Evolutionary conservation across 2,329 filamentous ascomycete species (phyloP).

Genomic region (Aspergillus pseudoviridinutans): DNA sequence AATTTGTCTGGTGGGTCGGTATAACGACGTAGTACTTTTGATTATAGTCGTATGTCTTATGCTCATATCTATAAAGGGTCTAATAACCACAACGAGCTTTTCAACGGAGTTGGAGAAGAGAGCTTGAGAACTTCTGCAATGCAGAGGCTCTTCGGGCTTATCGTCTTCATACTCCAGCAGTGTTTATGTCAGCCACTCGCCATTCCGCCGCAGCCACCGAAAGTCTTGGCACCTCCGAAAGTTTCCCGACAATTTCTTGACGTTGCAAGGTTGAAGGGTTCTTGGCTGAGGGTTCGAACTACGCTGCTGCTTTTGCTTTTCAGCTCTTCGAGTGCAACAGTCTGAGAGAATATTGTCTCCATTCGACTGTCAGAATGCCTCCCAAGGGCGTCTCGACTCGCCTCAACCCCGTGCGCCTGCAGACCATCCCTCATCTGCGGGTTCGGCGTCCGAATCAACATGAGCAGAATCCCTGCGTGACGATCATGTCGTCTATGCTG

Average conservation of each 20-base stretch:
- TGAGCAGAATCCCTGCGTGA: constrained; percentile 61
- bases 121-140: background rate
- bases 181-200: constrained; percentile 31
- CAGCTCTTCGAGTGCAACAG: background rate
- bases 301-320: constrained; percentile 5
- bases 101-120: background rate
- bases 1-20: constrained; percentile 9
- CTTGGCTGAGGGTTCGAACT: background rate
- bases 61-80: constrained; percentile 17
- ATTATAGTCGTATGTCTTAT: constrained; percentile 14
- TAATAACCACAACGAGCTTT: background rate
- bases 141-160: background rate
- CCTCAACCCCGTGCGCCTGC: constrained; percentile 43
- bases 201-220: constrained; percentile 24
- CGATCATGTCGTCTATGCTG: constrained; percentile 63
- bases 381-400: constrained; percentile 42
- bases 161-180: background rate
- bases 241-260: constrained; percentile 13
- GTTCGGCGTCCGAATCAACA: constrained; percentile 61
- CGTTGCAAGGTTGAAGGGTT: background rate
- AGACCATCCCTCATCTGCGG: constrained; percentile 53
- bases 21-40: constrained; percentile 10
- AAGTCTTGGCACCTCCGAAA: constrained; percentile 21
- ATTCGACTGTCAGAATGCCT: constrained; percentile 33
- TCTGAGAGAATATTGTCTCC: background rate